Evolutionary conservation across 139 green algal species (phyloP), one percentile per base, ranked within the genome.

Genomic region (Eudorina sp.): DNA sequence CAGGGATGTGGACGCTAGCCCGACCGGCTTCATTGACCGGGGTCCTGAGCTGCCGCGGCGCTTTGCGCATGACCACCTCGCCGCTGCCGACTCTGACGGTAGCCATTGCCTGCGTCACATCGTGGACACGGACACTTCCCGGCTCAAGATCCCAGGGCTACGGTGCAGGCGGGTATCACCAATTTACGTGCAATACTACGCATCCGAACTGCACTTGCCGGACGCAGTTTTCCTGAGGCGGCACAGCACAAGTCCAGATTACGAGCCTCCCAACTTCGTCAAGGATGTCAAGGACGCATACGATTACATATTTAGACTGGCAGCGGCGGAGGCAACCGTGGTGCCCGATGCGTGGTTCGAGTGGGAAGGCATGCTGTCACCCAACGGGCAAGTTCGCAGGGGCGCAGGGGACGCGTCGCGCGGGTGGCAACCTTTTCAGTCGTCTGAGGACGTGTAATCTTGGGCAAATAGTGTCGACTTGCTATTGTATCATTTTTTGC

Each of bases 201-300:
- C 13, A 3, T 4, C 6, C 43, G 62, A 43, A 43, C 81, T 87
- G 23, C 6, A 27, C 6, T 31, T 78, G 43, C 60, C 62, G 18
- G 81, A 87, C 11, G 45, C 0, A 8, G 16, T 14, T 0, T 78
- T 87, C 43, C 66, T 87, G 19, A 29, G 27, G 6, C 16, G 16
- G 7, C 40, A 41, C 60, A 79, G 64, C 43, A 87, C 81, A 23
- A 69, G 45, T 18, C 81, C 81, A 1, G 45, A 87, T 4, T 53
- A 53, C 19, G 81, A 87, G 81, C 81, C 81, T 18, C 62, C 62
- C 18, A 53, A 78, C 81, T 87, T 87, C 19, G 81, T 87, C 9
- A 43, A 40, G 19, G 81, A 87, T 27, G 11, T 78, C 40, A 34
- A 36, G 43, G 21, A 6, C 16, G 55, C 79, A 18, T 75, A 62